A percentile compares a stretch with the other conserved stretches of the same genome.
Conservation (phyloP, 257 asterid genomes). For the Paulownia fortunei region DNA sequence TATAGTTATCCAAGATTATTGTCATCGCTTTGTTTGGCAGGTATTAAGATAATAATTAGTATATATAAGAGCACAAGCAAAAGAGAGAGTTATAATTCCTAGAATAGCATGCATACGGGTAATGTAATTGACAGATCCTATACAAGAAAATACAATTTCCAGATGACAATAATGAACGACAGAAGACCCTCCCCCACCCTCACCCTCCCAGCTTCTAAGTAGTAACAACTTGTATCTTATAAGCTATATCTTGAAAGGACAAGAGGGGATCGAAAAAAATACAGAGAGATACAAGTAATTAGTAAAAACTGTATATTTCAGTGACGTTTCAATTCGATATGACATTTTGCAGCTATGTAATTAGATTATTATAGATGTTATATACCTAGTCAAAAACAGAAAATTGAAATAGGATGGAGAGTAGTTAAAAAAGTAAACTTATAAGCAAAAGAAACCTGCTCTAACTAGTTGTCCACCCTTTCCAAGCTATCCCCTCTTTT, state of each 20-base stretch:
- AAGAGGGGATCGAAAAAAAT: background rate
- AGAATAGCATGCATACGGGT: background rate
- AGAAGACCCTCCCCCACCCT: background rate
- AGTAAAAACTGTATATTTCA: background rate
- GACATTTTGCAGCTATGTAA: background rate
- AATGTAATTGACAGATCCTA: background rate
- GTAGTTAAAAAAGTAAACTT: background rate
- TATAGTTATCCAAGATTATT: background rate
- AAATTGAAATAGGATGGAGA: background rate
- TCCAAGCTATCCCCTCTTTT: conserved; percentile 12
- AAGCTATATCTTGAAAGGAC: background rate
- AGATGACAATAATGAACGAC: background rate
- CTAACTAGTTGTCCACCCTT: background rate
- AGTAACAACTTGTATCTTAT: background rate
- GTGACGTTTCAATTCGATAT: background rate
- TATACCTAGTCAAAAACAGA: background rate
- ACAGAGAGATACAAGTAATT: background rate
- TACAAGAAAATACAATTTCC: background rate
- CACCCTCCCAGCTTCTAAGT: conserved; percentile 7
- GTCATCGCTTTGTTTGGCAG: conserved; percentile 9
- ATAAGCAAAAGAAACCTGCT: background rate
- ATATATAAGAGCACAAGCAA: background rate
- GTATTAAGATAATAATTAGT: background rate
- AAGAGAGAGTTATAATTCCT: background rate
- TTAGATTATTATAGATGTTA: background rate